Conservation (phyloP, 306 rosid species). For the Sicyos baderoa region DNA sequence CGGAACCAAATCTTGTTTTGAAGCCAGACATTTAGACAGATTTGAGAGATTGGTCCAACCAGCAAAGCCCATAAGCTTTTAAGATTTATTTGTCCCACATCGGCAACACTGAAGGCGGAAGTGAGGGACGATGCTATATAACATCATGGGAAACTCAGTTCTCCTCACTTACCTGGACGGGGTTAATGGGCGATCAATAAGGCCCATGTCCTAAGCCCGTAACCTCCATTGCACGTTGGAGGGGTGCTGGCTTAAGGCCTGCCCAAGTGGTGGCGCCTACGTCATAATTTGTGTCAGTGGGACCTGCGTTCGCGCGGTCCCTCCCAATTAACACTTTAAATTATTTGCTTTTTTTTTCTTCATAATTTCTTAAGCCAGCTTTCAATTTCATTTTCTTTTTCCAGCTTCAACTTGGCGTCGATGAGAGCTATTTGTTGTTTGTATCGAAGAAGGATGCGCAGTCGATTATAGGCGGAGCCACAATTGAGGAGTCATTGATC, state of each 20-base stretch:
- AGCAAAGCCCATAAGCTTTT: too few species aligned
- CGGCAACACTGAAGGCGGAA: not conserved
- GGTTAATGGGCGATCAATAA: conserved; percentile 25
- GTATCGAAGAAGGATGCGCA: conserved; percentile 42
- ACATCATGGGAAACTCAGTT: rapidly evolving
- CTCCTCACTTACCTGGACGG: conserved; percentile 35
- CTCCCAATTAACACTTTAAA: not conserved
- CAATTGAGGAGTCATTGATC: conserved; percentile 41
- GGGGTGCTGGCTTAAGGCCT: conserved; percentile 34
- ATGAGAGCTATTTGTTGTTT: conserved; percentile 71
- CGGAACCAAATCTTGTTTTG: too few species aligned
- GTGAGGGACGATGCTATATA: not conserved
- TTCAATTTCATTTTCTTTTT: not conserved
- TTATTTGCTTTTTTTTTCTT: too few species aligned
- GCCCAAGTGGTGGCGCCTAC: conserved; percentile 36
- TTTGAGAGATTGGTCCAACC: too few species aligned
- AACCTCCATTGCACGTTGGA: conserved; percentile 41
- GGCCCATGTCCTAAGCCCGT: conserved; percentile 31
- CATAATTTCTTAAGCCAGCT: too few species aligned
- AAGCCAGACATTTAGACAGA: too few species aligned
- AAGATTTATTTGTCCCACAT: not conserved
- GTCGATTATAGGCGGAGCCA: conserved; percentile 42
- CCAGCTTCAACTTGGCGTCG: conserved; percentile 90
- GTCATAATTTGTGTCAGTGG: conserved; percentile 52
- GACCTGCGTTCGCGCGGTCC: conserved; percentile 74